These are phyloP conservation scores for Plenodomus biglobosus DNA, from an alignment of 2,329 filamentous ascomycete genomes.

Conservation along the genomic window DNA sequence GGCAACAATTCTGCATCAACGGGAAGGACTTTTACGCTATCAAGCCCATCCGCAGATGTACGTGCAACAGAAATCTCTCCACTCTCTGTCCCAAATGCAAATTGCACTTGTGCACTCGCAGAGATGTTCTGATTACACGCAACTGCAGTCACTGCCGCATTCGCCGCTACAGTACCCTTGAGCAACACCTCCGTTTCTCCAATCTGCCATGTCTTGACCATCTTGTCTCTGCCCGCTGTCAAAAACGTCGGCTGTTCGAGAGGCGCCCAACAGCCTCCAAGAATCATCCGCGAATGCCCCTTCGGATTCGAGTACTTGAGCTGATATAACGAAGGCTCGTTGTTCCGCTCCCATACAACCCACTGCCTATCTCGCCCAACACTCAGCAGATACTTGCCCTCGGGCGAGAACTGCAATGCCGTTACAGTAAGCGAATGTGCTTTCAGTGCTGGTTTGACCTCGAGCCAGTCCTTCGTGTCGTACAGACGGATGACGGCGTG, in stretches of 20 bases:
- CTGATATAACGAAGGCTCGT: constrained; percentile 52
- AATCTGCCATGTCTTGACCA: constrained; percentile 63
- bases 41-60: constrained; percentile 7
- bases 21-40: constrained; percentile 16
- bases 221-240: constrained; percentile 88
- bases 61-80: constrained; percentile 29
- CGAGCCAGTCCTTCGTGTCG: constrained; percentile 83
- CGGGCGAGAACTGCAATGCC: constrained; percentile 73
- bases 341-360: constrained; percentile 70
- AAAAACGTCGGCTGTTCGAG: constrained; percentile 62
- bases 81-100: constrained; percentile 40
- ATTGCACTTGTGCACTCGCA: constrained; percentile 4
- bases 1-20: constrained; percentile 21
- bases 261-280: constrained; percentile 78
- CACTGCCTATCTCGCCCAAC: constrained; percentile 92
- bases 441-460: constrained; percentile 78
- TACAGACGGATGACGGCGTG: constrained; percentile 94
- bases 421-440: constrained; percentile 87
- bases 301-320: constrained; percentile 71
- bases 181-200: constrained; percentile 20
- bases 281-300: constrained; percentile 88
- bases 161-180: constrained; percentile 25
- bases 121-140: constrained; percentile 15
- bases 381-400: constrained; percentile 76
- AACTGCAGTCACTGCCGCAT: constrained; percentile 35